Conservation (phyloP, 2,329 filamentous ascomycete genomes). For the Hypoxylon sp. region DNA sequence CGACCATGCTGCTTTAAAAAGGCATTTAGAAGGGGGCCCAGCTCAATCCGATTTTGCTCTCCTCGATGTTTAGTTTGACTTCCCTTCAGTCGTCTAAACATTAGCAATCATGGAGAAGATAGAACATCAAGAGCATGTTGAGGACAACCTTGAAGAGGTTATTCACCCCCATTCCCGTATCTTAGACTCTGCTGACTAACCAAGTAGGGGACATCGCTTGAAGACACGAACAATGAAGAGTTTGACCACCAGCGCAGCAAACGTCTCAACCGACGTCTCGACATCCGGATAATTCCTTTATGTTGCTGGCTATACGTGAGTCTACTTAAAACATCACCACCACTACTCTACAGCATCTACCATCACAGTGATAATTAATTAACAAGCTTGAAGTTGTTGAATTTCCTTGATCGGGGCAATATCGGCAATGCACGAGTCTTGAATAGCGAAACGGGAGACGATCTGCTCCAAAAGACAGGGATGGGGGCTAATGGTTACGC, state of each 20-base stretch:
- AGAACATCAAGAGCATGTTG: constrained; percentile 34
- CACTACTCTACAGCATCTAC: not conserved
- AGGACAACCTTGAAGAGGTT: constrained; percentile 27
- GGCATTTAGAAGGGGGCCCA: not conserved
- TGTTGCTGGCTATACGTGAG: constrained; percentile 50
- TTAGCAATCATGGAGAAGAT: constrained; percentile 37
- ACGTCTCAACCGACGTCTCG: constrained; percentile 50
- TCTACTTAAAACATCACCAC: not conserved
- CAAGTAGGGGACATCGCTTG: constrained; percentile 19
- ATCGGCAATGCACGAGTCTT: constrained; percentile 65
- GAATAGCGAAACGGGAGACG: constrained; percentile 52
- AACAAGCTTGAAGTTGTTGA: not conserved
- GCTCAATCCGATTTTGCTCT: not conserved
- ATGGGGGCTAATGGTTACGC: constrained; percentile 70
- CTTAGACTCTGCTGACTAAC: not conserved
- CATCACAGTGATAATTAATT: not conserved
- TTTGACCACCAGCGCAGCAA: constrained; percentile 43
- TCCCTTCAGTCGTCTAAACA: not conserved
- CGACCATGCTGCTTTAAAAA: not conserved
- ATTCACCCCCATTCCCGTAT: not conserved
- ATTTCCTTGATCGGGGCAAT: constrained; percentile 70
- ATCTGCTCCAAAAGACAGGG: constrained; percentile 59
- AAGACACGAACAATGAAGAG: constrained; percentile 27
- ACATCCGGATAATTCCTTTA: constrained; percentile 58
- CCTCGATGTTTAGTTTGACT: not conserved